Evolutionary conservation across 208 protist genomes (phyloP).

Genomic region (Leishmania aethiopica): DNA sequence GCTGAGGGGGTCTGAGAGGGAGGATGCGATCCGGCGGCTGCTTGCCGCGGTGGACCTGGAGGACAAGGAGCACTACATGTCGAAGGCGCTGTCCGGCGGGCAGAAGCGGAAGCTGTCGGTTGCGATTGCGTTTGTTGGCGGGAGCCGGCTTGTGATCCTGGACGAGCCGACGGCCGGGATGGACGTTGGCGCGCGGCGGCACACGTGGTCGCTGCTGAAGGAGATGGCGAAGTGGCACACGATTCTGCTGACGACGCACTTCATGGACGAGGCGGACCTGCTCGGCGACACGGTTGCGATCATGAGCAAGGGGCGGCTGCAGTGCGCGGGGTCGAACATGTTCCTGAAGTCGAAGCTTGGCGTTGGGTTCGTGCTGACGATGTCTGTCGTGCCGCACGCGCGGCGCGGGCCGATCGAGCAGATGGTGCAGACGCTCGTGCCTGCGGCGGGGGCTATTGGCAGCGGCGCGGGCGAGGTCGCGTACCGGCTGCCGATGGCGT

Average conservation of each 20-base stretch:
- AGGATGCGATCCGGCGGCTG: slow-evolving; percentile 41
- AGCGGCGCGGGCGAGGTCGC: slow-evolving; percentile 45
- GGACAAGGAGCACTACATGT: slow-evolving; percentile 52
- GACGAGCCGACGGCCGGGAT: slow-evolving; percentile 91
- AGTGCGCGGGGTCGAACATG: slow-evolving; percentile 60
- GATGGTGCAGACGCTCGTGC: slow-evolving; percentile 36
- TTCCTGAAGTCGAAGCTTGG: slow-evolving; percentile 73
- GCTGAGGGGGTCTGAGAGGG: slow-evolving; percentile 27
- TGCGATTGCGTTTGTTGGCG: slow-evolving; percentile 82
- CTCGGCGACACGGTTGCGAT: slow-evolving; percentile 94
- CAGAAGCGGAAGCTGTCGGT: slow-evolving; percentile 90
- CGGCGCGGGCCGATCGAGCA: slow-evolving; percentile 24
- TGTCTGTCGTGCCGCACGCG: slow-evolving; percentile 30
- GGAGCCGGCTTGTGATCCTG: slow-evolving; percentile 76
- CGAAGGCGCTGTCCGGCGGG: slow-evolving; percentile 72
- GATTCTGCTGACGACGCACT: slow-evolving; percentile 86
- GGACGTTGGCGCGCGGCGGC: slow-evolving; percentile 72
- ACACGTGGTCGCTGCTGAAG: slow-evolving; percentile 72
- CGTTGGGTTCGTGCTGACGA: slow-evolving; percentile 62
- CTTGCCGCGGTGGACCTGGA: slow-evolving; percentile 60
- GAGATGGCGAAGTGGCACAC: slow-evolving; percentile 39
- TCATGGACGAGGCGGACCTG: slow-evolving; percentile 97
- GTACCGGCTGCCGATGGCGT: slow-evolving; percentile 57
- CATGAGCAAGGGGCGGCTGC: slow-evolving; percentile 73
- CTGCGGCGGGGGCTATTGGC: slow-evolving; percentile 34